Percentiles rank a stretch among this genome's conserved stretches.
These are phyloP conservation scores for Martiniozyma asiatica DNA, from an alignment of 1,139 yeast genomes.

Conservation along the genomic window DNA sequence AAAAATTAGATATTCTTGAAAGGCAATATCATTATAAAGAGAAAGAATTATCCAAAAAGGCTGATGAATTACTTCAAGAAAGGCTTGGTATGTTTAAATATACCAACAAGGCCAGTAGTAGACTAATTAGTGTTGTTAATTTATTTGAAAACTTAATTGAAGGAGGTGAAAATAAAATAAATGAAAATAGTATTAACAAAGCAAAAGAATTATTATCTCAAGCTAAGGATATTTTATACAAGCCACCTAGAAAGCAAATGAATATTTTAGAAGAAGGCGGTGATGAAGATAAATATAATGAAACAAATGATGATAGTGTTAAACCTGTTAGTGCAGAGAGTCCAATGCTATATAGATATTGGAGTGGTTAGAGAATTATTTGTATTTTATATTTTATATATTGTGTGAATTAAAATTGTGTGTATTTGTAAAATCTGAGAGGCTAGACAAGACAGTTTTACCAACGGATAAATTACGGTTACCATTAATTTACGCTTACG, in stretches of 20 bases:
- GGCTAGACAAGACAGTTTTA: no score
- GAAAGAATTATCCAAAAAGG: slow-evolving; percentile 59
- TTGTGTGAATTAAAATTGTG: no score
- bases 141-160: slow-evolving; percentile 21
- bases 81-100: slow-evolving; percentile 60
- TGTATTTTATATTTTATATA: no score
- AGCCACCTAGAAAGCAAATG: slow-evolving; percentile 34
- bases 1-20: slow-evolving; percentile 62
- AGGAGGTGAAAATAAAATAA: background rate
- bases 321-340: slow-evolving; percentile 72
- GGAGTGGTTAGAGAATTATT: no score
- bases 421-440: no score
- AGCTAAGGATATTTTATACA: slow-evolving; percentile 36
- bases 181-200: slow-evolving; percentile 9
- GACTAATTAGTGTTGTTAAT: slow-evolving; percentile 34
- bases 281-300: slow-evolving; percentile 6
- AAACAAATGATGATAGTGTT: slow-evolving; percentile 23
- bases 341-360: slow-evolving; percentile 77
- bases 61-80: slow-evolving; percentile 73
- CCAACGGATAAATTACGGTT: no score
- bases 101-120: slow-evolving; percentile 38
- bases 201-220: slow-evolving; percentile 29
- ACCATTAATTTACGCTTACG: no score
- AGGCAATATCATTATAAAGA: slow-evolving; percentile 70
- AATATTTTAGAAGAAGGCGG: slow-evolving; percentile 20